Percentiles rank a stretch among this genome's conserved stretches.
These are phyloP conservation scores for Claviceps sp. DNA, from an alignment of 2,329 filamentous ascomycete species.

Conservation along the genomic window DNA sequence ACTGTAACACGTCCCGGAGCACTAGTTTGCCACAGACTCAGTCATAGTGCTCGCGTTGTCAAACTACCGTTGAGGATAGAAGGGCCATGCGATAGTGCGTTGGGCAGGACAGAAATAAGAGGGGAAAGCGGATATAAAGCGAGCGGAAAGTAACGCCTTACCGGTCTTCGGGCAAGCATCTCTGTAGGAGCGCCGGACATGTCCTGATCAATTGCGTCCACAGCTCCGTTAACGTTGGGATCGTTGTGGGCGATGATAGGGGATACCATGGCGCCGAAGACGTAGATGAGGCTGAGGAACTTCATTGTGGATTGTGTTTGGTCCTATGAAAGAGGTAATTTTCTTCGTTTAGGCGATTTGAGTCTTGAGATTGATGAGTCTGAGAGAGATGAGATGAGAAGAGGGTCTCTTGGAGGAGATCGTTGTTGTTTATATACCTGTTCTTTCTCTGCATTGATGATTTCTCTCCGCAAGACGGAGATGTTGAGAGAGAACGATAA, in stretches of 20 bases:
- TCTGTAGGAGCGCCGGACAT: not conserved
- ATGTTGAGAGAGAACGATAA: too few species aligned
- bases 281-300: not conserved
- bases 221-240: not conserved
- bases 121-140: too few species aligned
- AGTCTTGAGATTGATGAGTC: not conserved
- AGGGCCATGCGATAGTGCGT: too few species aligned
- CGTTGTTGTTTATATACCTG: not conserved
- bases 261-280: not conserved
- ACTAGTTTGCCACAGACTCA: too few species aligned
- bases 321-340: too few species aligned
- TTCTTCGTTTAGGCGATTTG: not conserved
- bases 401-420: not conserved
- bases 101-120: too few species aligned
- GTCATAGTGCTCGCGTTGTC: too few species aligned
- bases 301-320: not conserved
- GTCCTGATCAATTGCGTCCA: not conserved
- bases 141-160: too few species aligned
- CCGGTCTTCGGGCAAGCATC: not conserved
- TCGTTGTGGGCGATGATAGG: not conserved
- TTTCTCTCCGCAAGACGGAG: not conserved
- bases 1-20: not conserved
- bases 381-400: not conserved
- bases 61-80: too few species aligned
- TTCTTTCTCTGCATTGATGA: not conserved